Percentiles rank a stretch among this genome's conserved stretches.
phyloP scores from a whole-genome alignment of 1,284 basidiomycete genomes.

The Cutaneotrichosporon daszewskae region DNA sequence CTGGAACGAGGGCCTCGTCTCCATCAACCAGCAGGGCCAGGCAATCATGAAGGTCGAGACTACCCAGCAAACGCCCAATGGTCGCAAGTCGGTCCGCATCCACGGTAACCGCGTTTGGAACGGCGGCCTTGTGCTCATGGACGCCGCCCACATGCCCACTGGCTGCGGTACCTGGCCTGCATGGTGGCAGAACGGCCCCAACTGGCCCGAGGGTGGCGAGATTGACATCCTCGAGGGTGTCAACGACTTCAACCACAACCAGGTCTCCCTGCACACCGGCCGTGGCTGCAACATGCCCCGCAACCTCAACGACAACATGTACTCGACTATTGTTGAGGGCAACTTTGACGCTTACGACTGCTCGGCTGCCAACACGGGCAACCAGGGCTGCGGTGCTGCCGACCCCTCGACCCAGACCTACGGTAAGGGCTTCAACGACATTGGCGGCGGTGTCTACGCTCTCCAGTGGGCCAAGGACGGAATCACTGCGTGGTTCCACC shows the following conservation, averaged over 20 bases:
- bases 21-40: slow-evolving; percentile 63
- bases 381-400: slow-evolving; percentile 48
- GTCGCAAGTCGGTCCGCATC: slow-evolving; percentile 68
- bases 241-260: slow-evolving; percentile 46
- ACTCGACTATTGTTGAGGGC: slow-evolving; percentile 55
- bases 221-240: slow-evolving; percentile 55
- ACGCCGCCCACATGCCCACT: slow-evolving; percentile 82
- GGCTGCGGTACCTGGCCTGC: slow-evolving; percentile 72
- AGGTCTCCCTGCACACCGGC: slow-evolving; percentile 48
- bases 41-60: slow-evolving; percentile 81
- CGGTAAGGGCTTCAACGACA: slow-evolving; percentile 46
- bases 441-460: slow-evolving; percentile 49
- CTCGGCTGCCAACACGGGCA: slow-evolving; percentile 40
- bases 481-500: slow-evolving; percentile 75
- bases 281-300: slow-evolving; percentile 51
- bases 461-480: slow-evolving; percentile 67
- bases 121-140: slow-evolving; percentile 66
- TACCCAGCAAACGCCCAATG: too few relatives aligned
- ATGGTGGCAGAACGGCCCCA: slow-evolving; percentile 49
- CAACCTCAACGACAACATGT: slow-evolving; percentile 51
- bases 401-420: slow-evolving; percentile 35
- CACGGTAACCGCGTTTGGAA: slow-evolving; percentile 58
- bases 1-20: slow-evolving; percentile 46
- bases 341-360: slow-evolving; percentile 44
- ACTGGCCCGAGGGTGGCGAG: slow-evolving; percentile 54